Evolutionary conservation across 805 yeast species (phyloP).

Genomic region (Lachancea fermentati): DNA sequence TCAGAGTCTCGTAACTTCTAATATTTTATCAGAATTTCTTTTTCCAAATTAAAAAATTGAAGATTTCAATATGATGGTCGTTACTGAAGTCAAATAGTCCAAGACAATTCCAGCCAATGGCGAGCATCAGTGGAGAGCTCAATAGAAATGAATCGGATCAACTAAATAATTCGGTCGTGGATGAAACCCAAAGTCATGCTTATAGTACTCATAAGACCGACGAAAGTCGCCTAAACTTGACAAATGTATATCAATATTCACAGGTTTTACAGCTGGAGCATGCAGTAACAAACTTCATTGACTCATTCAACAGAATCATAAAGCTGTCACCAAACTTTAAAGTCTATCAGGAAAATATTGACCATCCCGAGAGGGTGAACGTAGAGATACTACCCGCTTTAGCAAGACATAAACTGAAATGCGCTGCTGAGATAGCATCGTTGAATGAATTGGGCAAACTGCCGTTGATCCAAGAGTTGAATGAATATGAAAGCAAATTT

Average conservation of each 20-base stretch:
- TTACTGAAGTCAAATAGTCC: too few species aligned
- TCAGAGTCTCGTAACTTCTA: too few species aligned
- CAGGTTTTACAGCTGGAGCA: conserved; percentile 42
- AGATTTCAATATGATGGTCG: too few species aligned
- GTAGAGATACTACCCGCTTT: conserved; percentile 46
- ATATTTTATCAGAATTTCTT: too few species aligned
- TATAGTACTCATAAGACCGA: conserved; percentile 21
- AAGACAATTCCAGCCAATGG: too few species aligned
- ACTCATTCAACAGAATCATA: conserved; percentile 44
- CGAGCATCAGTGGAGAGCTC: too few species aligned
- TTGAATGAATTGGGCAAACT: conserved; percentile 44
- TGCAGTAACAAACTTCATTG: conserved; percentile 47
- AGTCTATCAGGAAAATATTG: conserved; percentile 34
- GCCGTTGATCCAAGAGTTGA: conserved; percentile 51
- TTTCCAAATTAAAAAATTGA: too few species aligned
- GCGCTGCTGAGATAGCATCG: conserved; percentile 57
- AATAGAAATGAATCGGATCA: too few species aligned
- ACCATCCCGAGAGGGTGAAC: conserved; percentile 28
- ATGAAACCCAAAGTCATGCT: conserved; percentile 34
- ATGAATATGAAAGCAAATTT: conserved; percentile 34
- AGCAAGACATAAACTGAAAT: conserved; percentile 46
- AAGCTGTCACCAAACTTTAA: conserved; percentile 51
- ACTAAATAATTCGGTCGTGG: background rate
- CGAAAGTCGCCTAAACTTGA: conserved; percentile 12
- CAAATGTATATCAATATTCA: conserved; percentile 19